phyloP scores from a whole-genome alignment of 257 asterid species.

The Forsythia suspensa region DNA sequence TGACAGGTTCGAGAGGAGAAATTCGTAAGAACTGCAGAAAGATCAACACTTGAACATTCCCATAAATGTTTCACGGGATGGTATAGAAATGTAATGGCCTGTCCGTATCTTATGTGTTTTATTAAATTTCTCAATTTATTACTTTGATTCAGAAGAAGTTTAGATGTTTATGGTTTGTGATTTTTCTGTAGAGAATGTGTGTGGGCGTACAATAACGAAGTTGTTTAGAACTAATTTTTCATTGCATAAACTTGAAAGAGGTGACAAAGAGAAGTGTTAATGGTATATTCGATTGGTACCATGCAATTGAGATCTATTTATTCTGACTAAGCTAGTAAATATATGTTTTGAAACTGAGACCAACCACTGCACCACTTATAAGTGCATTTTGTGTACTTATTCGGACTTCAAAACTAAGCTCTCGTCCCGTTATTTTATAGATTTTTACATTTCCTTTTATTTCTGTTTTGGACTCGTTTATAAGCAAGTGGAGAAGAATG shows the following conservation, averaged over 20 bases:
- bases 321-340: not conserved
- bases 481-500: too few relatives aligned
- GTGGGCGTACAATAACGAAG: too few relatives aligned
- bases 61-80: not conserved
- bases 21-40: constrained; percentile 53
- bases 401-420: too few relatives aligned
- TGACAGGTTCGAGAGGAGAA: constrained; percentile 49
- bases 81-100: not conserved
- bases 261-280: not conserved
- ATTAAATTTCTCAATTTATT: not conserved
- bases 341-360: too few relatives aligned
- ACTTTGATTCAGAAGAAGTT: not conserved
- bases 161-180: not conserved
- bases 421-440: too few relatives aligned
- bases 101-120: not conserved
- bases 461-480: too few relatives aligned
- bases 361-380: too few relatives aligned
- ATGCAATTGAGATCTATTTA: not conserved
- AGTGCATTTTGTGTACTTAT: too few relatives aligned
- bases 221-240: too few relatives aligned
- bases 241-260: not conserved
- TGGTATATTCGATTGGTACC: not conserved
- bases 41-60: constrained; percentile 26
- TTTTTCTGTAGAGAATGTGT: too few relatives aligned
- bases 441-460: too few relatives aligned